Base-by-base conservation (phyloP, 2,329 filamentous ascomycete genomes). In the Didymella arachidicola region DNA sequence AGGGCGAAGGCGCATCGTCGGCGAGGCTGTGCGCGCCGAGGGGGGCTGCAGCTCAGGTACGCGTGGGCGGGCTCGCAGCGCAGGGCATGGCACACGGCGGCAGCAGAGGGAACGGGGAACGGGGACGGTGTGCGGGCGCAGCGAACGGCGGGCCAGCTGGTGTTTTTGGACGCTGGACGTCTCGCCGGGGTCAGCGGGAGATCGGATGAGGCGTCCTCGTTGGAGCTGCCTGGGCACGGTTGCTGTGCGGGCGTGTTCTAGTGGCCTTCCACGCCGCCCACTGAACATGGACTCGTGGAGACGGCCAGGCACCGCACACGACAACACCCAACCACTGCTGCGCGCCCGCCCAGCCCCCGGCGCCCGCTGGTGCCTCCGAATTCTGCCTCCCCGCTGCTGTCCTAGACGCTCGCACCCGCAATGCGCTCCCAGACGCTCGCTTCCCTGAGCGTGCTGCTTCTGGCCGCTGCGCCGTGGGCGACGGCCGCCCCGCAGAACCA, bases 1-100 rank as follows among this genome's bases (percentile, higher is more conserved):
- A 36, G 75, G 68, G 59, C 76, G 75, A 67, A 77, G 66, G 73
- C 76, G 74, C 77, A 79, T 79, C 18, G 39, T 26, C 19, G 38
- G 18, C 38, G 38, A 42, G 68, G 72, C 74, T 70, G 66, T 70
- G 64, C 59, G 65, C 62, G 67, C 63, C 63, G 60, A 30, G 32
- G 63, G 66, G 64, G 64, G 65, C 45, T 68, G 65, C 69, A 71
- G 66, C 63, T 73, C 74, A 77, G 75, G 61, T 72, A 77, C 67
- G 70, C 72, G 66, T 65, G 58, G 52, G 59, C 50, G 52, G 32
- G 19, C 64, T 70, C 59, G 67, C 66, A 63, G 65, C 57, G 67
- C 61, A 65, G 62, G 46, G 71, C 71, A 77, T 76, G 70, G 74
- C 72, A 76, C 67, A 52, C 62, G 52, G 65, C 58, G 58, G 60